Evolutionary conservation across 2,329 filamentous ascomycete species (phyloP).

Genomic region (Arthrobotrys conoides): DNA sequence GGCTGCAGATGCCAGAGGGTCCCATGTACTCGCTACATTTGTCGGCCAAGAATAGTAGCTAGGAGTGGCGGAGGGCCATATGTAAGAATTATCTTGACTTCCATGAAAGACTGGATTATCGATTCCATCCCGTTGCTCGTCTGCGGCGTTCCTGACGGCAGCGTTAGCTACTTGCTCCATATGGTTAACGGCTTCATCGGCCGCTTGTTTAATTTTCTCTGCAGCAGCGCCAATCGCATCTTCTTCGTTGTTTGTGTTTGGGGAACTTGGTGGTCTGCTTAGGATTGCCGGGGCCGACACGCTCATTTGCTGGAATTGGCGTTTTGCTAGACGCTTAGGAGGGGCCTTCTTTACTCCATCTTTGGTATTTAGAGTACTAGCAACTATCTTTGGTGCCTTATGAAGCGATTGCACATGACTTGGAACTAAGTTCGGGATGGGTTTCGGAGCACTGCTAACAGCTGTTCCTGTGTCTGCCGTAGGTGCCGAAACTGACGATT

Average conservation of each 20-base stretch:
- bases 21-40: constrained; percentile 7
- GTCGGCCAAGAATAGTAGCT: constrained; percentile 27
- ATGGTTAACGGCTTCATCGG: constrained; percentile 27
- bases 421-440: constrained; percentile 15
- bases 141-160: constrained; percentile 30
- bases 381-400: background rate
- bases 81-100: constrained; percentile 6
- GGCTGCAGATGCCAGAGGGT: constrained; percentile 8
- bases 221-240: constrained; percentile 34
- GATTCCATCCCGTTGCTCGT: constrained; percentile 24
- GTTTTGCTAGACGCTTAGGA: constrained; percentile 31
- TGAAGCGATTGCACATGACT: background rate
- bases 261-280: background rate
- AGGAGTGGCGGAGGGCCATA: constrained; percentile 30
- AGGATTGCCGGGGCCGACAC: constrained; percentile 37
- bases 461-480: constrained; percentile 29
- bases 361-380: background rate
- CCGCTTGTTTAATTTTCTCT: constrained; percentile 27
- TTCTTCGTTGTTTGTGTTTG: constrained; percentile 33
- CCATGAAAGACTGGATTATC: constrained; percentile 36
- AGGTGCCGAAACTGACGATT: constrained; percentile 31
- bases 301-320: constrained; percentile 23
- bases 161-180: constrained; percentile 29
- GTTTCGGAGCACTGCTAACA: constrained; percentile 45
- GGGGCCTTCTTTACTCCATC: constrained; percentile 6